A percentile compares a stretch with the other conserved stretches of the same genome.
phyloP scores from a whole-genome alignment of 495 filamentous ascomycete species.

The Umbilicaria muhlenbergii region DNA sequence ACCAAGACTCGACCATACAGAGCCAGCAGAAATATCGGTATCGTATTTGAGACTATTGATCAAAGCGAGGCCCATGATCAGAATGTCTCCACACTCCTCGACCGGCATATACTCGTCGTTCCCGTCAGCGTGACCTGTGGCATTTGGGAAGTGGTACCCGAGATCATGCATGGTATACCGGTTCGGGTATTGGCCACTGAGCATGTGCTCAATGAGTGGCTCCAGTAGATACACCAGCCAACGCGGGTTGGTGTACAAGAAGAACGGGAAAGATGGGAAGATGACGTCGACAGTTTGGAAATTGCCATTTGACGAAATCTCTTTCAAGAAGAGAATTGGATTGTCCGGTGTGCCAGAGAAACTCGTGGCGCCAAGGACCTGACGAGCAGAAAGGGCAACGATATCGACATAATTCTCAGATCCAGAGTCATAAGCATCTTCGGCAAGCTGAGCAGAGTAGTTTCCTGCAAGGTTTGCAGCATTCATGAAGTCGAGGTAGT shows the following conservation, averaged over 20 bases:
- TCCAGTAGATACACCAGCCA: conserved; percentile 88
- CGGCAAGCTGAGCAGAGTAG: conserved; percentile 63
- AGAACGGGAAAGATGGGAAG: conserved; percentile 90
- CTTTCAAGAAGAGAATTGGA: conserved; percentile 81
- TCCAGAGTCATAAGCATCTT: conserved; percentile 53
- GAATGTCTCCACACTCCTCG: conserved; percentile 90
- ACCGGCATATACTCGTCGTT: conserved; percentile 94
- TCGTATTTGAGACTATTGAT: conserved; percentile 66
- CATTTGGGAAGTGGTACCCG: conserved; percentile 78
- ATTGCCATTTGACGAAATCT: conserved; percentile 91
- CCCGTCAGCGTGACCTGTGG: conserved; percentile 78
- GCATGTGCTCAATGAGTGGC: conserved; percentile 78
- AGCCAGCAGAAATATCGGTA: conserved; percentile 35
- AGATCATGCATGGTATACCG: conserved; percentile 90
- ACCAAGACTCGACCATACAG: conserved; percentile 29
- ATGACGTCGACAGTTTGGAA: conserved; percentile 96
- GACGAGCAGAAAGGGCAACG: conserved; percentile 73
- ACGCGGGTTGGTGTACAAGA: conserved; percentile 81
- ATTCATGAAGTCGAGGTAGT: conserved; percentile 56
- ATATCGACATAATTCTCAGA: conserved; percentile 70
- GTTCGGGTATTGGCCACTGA: conserved; percentile 84
- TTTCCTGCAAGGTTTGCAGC: conserved; percentile 50
- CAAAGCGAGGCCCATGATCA: conserved; percentile 84
- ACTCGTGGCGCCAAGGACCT: conserved; percentile 77
- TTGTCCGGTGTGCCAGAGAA: conserved; percentile 77